Evolutionary conservation across 371 early-diverging fungal genomes (phyloP), one percentile per base, ranked within the genome.

Genomic region (Mycotypha africana): DNA sequence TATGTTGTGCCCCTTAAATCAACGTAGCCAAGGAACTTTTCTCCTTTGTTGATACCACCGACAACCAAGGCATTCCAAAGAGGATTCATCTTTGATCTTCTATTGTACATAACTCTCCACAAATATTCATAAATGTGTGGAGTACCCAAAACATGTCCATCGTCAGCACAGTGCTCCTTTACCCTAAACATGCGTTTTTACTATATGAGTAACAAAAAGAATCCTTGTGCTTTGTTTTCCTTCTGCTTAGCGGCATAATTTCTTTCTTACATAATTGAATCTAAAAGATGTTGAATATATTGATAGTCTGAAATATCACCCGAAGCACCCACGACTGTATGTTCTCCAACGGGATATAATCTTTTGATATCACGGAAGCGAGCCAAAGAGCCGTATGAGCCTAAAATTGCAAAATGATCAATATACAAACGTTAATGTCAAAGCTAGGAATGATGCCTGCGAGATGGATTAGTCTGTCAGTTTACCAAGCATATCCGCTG

Each of bases 231-330:
- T 22, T 16, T 42, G 5, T 26, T 30, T 17, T 28, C 17, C 25
- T 28, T 28, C 30, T 6, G 6, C 6, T 20, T 12, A 28, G 12
- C 12, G 30, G 12, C 30, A 28, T 12, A 28, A 28, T 28, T n/a
- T 6, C 30, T 28, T 33, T 45, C 72, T 74, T 80, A 90, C 90
- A 92, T 80, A 47, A 93, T 67, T 35, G 81, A 70, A 28, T 92
- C 89, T 52, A 99, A 65, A 45, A 87, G 64, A 62, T 94, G 88
- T 56, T 90, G 75, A 53, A 95, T 77, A 59, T 90, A 84, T 78
- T 96, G 94, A 58, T 86, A 90, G 63, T 99, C 99, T 24, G 92
- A 91, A 20, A 96, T 81, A 60, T 98, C 97, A 25, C 99, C 99
- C 19, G 92, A 86, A 30, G 89, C 89, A 31, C 95, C 99, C 25